These are phyloP conservation scores for Agroathelia rolfsii DNA, from an alignment of 1,284 basidiomycete species.

Conservation along the genomic window DNA sequence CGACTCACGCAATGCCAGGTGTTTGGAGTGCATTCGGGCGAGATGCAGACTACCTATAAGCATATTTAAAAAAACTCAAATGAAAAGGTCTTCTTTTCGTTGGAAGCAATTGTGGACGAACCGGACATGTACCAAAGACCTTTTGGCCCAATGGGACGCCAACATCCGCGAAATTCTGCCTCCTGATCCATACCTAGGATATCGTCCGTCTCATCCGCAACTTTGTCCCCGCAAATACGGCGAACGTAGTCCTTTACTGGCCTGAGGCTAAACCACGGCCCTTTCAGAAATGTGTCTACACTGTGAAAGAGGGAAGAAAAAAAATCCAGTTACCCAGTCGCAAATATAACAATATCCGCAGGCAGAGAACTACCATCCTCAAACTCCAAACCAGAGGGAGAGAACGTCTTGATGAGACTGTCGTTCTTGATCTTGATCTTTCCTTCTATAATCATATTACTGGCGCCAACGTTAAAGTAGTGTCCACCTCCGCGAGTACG, in stretches of 20 bases:
- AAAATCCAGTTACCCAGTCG: constrained; percentile 40
- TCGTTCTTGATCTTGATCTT: constrained; percentile 71
- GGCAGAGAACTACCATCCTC: constrained; percentile 53
- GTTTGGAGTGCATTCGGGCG: constrained; percentile 46
- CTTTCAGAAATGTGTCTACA: constrained; percentile 11
- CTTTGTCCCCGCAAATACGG: constrained; percentile 37
- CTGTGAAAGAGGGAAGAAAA: constrained; percentile 9
- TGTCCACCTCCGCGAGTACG: constrained; percentile 29
- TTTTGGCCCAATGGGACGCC: constrained; percentile 38
- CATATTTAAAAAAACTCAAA: constrained; percentile 1
- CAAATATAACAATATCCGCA: constrained; percentile 62
- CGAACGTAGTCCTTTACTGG: constrained; percentile 23
- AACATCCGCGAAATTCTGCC: constrained; percentile 44
- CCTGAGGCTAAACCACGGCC: constrained; percentile 11
- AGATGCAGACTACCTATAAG: constrained; percentile 38
- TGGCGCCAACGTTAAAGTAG: constrained; percentile 53
- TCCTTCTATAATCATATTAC: constrained; percentile 54
- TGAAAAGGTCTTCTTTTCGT: too few relatives aligned
- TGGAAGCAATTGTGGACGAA: constrained; percentile 14
- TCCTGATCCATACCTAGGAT: constrained; percentile 52
- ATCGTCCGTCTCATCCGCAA: constrained; percentile 32
- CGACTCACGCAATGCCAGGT: constrained; percentile 48
- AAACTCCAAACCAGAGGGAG: constrained; percentile 48
- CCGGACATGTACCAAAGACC: constrained; percentile 52
- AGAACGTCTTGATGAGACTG: constrained; percentile 42